These are phyloP conservation scores for Aspergillus tamarii DNA, from an alignment of 2,329 filamentous ascomycete species.

Conservation along the genomic window DNA sequence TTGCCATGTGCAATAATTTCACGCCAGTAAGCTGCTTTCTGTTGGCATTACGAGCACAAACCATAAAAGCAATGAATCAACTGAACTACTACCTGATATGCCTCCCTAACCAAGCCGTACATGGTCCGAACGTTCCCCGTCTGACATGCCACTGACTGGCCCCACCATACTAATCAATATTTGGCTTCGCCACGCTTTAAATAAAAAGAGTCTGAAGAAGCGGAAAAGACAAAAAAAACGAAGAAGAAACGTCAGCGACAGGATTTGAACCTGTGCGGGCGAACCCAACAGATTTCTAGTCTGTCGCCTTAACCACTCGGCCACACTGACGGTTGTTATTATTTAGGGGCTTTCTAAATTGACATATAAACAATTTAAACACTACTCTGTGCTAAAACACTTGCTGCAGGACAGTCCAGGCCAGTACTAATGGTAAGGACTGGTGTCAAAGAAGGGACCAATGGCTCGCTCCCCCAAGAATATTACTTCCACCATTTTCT, in stretches of 20 bases:
- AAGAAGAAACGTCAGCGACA: background rate
- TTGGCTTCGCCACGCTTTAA: background rate
- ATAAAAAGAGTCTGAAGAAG: background rate
- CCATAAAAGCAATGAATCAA: fast-evolving
- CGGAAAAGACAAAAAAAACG: background rate
- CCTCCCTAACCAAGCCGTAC: background rate
- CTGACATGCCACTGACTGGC: too few relatives aligned
- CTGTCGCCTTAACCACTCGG: background rate
- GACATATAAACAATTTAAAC: background rate
- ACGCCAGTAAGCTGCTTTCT: too few relatives aligned
- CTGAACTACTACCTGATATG: background rate
- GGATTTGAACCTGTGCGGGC: background rate
- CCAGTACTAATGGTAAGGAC: background rate
- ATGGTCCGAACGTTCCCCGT: too few relatives aligned
- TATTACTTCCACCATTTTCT: too few relatives aligned
- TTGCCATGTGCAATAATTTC: too few relatives aligned
- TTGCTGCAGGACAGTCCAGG: background rate
- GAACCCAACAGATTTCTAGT: background rate
- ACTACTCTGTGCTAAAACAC: too few relatives aligned
- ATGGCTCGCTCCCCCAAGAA: too few relatives aligned
- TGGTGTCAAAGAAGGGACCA: background rate
- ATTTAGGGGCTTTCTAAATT: fast-evolving
- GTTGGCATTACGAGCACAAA: too few relatives aligned
- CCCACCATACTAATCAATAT: background rate
- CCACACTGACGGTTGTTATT: background rate